Base-by-base conservation (phyloP, 2,329 filamentous ascomycete species). In the Trichoderma simmonsii region DNA sequence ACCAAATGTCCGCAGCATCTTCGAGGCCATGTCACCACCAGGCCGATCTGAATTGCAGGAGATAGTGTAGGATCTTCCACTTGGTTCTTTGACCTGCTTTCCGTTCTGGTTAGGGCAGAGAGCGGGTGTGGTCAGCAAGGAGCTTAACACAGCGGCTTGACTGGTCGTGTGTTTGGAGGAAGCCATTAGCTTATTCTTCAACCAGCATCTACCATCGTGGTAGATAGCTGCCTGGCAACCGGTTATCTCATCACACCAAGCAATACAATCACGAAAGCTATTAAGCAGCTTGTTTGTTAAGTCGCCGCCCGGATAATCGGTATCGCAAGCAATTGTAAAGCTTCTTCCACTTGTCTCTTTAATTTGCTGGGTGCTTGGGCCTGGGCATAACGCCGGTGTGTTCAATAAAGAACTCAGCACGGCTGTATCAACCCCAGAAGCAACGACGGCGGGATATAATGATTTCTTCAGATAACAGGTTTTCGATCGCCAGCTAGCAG, bases 401-500 rank as follows among this genome's bases (percentile, higher is more conserved):
- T 4, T 28, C 6, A 66, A n/a, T 24, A 66, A n/a, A 3, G 64
- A 57, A 18, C 14, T 66, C 21, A 66, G 21, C 7, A 66, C 64
- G 28, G 64, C 48, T 9, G 64, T 66, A 51, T n/a, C 28, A 9
- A 24, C 48, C 32, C 48, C 43, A 14, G 64, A 28, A 32, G 9
- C 54, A 18, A 32, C 48, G n/a, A 66, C 30, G 1, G n/a, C 64
- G 12, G 48, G 21, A 18, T 39, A 21, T n/a, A 57, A 34, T 2
- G 64, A 36, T 15, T 66, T 66, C 30, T 66, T 66, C 32, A 66
- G 21, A 28, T 66, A 66, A 28, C 64, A 66, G n/a, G 43, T 48
- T 7, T 30, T 32, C 14, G 39, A 66, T n/a, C 64, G 64, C 48
- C 48, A 66, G 64, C 64, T 66, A n/a, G 64, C 64, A 28, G 64